A percentile compares a stretch with the other conserved stretches of the same genome.
Conservation (phyloP, 2,329 filamentous ascomycete genomes). For the Chrysoporthe cubensis region DNA sequence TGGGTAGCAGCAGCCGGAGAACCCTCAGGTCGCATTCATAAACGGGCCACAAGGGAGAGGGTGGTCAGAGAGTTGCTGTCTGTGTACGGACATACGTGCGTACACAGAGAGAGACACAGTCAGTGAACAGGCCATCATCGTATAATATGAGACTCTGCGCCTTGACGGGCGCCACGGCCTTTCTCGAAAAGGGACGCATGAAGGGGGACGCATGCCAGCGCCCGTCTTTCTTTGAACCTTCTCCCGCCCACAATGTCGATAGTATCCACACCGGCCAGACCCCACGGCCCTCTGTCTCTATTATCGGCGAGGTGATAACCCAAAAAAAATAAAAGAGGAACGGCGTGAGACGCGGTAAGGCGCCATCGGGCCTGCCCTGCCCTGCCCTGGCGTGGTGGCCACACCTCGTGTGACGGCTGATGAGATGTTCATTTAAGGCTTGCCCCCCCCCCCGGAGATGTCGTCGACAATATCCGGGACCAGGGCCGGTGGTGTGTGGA, state of each 20-base stretch:
- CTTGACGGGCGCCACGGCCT: background rate
- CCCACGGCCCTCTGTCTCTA: background rate
- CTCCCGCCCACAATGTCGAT: too few relatives aligned
- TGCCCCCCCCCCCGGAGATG: background rate
- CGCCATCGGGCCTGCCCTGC: background rate
- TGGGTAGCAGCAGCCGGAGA: background rate
- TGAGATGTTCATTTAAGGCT: slow-evolving; percentile 6
- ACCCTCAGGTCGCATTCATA: background rate
- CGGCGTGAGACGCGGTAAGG: background rate
- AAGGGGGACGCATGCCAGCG: too few relatives aligned
- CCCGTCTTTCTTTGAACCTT: too few relatives aligned
- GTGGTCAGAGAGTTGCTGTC: too few relatives aligned
- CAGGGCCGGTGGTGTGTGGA: background rate
- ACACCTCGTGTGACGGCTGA: slow-evolving; percentile 7
- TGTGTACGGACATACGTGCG: too few relatives aligned
- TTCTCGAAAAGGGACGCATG: too few relatives aligned
- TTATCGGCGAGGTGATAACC: background rate
- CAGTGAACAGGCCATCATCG: too few relatives aligned
- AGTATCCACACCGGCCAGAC: background rate
- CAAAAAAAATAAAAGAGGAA: background rate
- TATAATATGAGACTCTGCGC: background rate
- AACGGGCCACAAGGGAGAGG: background rate
- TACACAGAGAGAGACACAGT: too few relatives aligned
- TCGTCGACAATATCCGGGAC: slow-evolving; percentile 1
- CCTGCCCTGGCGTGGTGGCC: background rate